These are phyloP conservation scores for Ophioceras dolichostomum DNA, from an alignment of 2,329 filamentous ascomycete species.

Conservation along the genomic window DNA sequence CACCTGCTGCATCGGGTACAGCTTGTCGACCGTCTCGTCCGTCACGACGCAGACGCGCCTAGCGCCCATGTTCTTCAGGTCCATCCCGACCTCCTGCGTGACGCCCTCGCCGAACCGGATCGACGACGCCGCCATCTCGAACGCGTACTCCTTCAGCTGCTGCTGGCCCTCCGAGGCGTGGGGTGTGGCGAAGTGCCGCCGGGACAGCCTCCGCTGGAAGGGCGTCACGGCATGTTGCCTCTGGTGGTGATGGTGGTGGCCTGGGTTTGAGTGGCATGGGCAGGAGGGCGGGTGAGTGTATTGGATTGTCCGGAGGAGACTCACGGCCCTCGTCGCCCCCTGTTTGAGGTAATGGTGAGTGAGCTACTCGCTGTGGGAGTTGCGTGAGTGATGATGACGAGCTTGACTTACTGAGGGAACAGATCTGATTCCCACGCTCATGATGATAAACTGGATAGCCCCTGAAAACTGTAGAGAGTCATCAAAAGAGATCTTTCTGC, in stretches of 20 bases:
- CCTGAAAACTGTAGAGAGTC: no score
- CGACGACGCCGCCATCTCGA: constrained; percentile 93
- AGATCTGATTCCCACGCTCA: constrained; percentile 2
- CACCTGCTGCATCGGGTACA: constrained; percentile 85
- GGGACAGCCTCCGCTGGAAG: constrained; percentile 22
- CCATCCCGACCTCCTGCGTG: constrained; percentile 96
- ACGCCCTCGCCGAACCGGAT: constrained; percentile 90
- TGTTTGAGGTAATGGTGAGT: constrained; percentile 19
- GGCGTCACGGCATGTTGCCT: constrained; percentile 35
- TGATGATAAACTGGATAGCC: no score
- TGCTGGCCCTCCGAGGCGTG: constrained; percentile 47
- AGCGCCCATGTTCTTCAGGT: constrained; percentile 81
- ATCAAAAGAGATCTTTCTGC: no score
- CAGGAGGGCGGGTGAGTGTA: constrained; percentile 79
- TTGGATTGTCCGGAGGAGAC: constrained; percentile 77
- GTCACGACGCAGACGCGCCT: constrained; percentile 88
- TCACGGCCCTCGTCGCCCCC: constrained; percentile 53
- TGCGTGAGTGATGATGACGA: not conserved
- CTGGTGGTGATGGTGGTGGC: constrained; percentile 58
- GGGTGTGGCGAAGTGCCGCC: constrained; percentile 59
- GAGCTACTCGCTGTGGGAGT: not conserved
- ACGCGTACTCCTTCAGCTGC: constrained; percentile 96
- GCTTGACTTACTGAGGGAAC: not conserved
- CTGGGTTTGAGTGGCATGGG: constrained; percentile 85
- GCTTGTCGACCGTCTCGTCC: constrained; percentile 65